Evolutionary conservation across 495 filamentous ascomycete genomes (phyloP).

Genomic region (Penicillium psychrofluorescens): DNA sequence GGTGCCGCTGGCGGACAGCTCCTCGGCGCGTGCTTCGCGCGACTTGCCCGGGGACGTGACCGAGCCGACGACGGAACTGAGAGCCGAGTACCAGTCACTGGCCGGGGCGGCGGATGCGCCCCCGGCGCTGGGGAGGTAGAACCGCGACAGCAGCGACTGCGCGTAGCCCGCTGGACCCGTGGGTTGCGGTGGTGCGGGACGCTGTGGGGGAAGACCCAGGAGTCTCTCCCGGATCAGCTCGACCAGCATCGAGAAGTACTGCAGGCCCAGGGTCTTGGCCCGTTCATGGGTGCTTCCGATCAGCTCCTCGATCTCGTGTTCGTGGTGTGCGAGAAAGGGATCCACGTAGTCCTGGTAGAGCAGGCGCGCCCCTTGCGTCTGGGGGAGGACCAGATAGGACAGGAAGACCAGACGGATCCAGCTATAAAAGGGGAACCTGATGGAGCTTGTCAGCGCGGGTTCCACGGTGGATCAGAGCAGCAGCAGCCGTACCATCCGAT

Average conservation of each 20-base stretch:
- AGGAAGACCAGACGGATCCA: slow-evolving; percentile 84
- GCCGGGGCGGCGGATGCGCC: neutral
- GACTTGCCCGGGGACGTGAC: slow-evolving; percentile 34
- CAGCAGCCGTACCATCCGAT: slow-evolving; percentile 57
- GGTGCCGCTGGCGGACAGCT: slow-evolving; percentile 50
- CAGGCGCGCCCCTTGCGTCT: slow-evolving; percentile 81
- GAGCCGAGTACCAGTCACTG: slow-evolving; percentile 58
- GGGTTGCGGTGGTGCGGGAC: slow-evolving; percentile 42
- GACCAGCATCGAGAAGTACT: slow-evolving; percentile 72
- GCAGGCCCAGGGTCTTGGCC: slow-evolving; percentile 67
- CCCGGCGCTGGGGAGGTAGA: slow-evolving; percentile 61
- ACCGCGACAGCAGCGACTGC: slow-evolving; percentile 73
- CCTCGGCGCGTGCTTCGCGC: slow-evolving; percentile 42
- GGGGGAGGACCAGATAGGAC: slow-evolving; percentile 94
- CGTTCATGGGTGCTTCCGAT: slow-evolving; percentile 78
- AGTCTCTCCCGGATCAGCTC: slow-evolving; percentile 68
- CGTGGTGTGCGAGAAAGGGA: slow-evolving; percentile 82
- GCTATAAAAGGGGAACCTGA: slow-evolving; percentile 86
- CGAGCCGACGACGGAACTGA: slow-evolving; percentile 60
- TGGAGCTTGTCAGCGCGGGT: neutral
- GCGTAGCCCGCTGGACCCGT: slow-evolving; percentile 54
- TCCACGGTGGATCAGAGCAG: neutral
- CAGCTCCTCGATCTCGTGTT: slow-evolving; percentile 81
- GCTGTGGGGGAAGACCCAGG: slow-evolving; percentile 58
- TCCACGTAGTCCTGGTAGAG: slow-evolving; percentile 81